These are phyloP conservation scores for Hemisphaericaspora xylanilytica DNA, from an alignment of 1,139 yeast genomes.

Conservation along the genomic window DNA sequence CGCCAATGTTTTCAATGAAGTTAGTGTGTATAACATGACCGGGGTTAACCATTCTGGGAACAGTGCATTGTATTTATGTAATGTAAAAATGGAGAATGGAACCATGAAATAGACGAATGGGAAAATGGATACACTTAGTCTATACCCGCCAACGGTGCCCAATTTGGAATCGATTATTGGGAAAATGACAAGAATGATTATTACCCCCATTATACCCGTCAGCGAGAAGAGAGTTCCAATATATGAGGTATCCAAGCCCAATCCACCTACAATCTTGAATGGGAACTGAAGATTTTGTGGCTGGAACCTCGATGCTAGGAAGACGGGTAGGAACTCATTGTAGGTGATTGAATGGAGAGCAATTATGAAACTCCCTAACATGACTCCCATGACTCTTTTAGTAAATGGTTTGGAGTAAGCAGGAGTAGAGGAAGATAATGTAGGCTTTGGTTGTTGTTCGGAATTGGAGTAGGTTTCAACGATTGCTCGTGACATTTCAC, in stretches of 20 bases:
- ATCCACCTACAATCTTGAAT: constrained; percentile 27
- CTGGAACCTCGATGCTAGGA: constrained; percentile 47
- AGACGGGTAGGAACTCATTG: constrained; percentile 59
- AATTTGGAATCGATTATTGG: constrained; percentile 53
- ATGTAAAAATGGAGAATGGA: constrained; percentile 50
- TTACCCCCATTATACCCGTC: constrained; percentile 55
- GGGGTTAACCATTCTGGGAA: constrained; percentile 24
- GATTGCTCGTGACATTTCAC: constrained; percentile 37
- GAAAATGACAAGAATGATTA: constrained; percentile 48
- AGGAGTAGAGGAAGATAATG: not conserved
- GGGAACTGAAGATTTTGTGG: constrained; percentile 39
- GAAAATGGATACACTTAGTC: constrained; percentile 38
- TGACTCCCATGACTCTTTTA: constrained; percentile 20
- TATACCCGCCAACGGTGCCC: constrained; percentile 46
- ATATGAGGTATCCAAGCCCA: constrained; percentile 35
- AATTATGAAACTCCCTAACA: constrained; percentile 14
- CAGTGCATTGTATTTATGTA: constrained; percentile 26
- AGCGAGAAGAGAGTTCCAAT: constrained; percentile 55
- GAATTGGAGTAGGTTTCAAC: constrained; percentile 37
- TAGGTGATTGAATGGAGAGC: constrained; percentile 47
- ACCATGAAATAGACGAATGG: constrained; percentile 49
- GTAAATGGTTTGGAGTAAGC: constrained; percentile 20
- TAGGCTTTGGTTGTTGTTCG: not conserved
- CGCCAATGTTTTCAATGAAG: constrained; percentile 34
- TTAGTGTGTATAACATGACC: constrained; percentile 20